Evolutionary conservation across 805 yeast genomes (phyloP).

Genomic region (Cyberlindnera mississippiensis): DNA sequence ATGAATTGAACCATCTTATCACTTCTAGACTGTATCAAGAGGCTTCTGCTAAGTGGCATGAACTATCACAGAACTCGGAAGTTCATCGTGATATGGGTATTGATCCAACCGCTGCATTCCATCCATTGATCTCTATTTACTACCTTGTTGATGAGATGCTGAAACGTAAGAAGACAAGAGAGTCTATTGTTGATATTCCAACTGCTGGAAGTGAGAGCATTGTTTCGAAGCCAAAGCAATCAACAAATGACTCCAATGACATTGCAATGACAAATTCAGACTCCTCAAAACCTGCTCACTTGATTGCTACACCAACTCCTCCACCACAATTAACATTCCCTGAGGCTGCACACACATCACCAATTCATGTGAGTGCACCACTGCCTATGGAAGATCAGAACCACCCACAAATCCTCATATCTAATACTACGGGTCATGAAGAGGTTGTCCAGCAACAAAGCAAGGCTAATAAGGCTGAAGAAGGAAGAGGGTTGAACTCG

Average conservation of each 20-base stretch:
- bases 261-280: neutral
- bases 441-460: conserved; percentile 32
- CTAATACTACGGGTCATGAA: conserved; percentile 38
- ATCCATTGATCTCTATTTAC: conserved; percentile 85
- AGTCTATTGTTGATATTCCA: conserved; percentile 32
- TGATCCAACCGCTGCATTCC: conserved; percentile 77
- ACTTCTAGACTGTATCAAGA: conserved; percentile 61
- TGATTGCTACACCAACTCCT: conserved; percentile 31
- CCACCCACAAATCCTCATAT: conserved; percentile 35
- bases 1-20: conserved; percentile 54
- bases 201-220: conserved; percentile 9
- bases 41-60: conserved; percentile 60
- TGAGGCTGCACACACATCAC: conserved; percentile 49
- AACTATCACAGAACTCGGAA: conserved; percentile 7
- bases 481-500: conserved; percentile 27
- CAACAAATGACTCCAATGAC: neutral
- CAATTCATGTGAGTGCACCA: conserved; percentile 40
- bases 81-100: conserved; percentile 10
- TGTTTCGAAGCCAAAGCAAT: conserved; percentile 20
- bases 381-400: conserved; percentile 37
- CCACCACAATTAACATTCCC: conserved; percentile 42
- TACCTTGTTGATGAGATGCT: conserved; percentile 81
- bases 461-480: conserved; percentile 29
- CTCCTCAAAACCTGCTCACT: neutral
- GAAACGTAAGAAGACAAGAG: conserved; percentile 62